phyloP scores from a whole-genome alignment of 306 rosid genomes.

The Abrus pulchellus region DNA sequence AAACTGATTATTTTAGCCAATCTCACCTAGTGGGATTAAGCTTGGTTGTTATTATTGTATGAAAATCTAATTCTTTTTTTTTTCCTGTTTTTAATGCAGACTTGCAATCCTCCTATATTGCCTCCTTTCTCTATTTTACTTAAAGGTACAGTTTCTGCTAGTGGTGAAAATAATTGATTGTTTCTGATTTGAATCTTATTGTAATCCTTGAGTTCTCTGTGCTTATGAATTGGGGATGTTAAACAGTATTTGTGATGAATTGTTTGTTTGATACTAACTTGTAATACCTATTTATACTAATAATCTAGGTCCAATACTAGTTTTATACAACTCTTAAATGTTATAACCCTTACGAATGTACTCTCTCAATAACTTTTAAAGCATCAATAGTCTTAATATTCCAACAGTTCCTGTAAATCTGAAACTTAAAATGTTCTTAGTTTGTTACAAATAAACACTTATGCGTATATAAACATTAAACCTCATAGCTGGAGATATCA shows the following conservation, averaged over 20 bases:
- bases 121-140: conserved; percentile 61
- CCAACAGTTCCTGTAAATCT: background rate
- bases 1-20: no score
- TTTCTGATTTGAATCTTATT: conserved; percentile 10
- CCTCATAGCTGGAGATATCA: background rate
- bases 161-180: background rate
- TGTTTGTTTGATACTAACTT: conserved; percentile 15
- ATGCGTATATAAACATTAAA: background rate
- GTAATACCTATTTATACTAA: background rate
- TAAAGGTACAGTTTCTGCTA: conserved; percentile 48
- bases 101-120: conserved; percentile 62
- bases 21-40: no score
- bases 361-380: background rate
- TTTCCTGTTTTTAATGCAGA: conserved; percentile 48
- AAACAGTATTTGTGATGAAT: background rate
- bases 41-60: no score
- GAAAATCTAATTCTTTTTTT: conserved; percentile 17
- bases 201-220: conserved; percentile 11
- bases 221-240: conserved; percentile 32
- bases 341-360: conserved; percentile 2
- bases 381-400: background rate
- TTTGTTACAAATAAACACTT: background rate
- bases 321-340: background rate
- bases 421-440: background rate
- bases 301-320: conserved; percentile 14